phyloP scores from a whole-genome alignment of 2,329 filamentous ascomycete species.

The Fusarium palustre region DNA sequence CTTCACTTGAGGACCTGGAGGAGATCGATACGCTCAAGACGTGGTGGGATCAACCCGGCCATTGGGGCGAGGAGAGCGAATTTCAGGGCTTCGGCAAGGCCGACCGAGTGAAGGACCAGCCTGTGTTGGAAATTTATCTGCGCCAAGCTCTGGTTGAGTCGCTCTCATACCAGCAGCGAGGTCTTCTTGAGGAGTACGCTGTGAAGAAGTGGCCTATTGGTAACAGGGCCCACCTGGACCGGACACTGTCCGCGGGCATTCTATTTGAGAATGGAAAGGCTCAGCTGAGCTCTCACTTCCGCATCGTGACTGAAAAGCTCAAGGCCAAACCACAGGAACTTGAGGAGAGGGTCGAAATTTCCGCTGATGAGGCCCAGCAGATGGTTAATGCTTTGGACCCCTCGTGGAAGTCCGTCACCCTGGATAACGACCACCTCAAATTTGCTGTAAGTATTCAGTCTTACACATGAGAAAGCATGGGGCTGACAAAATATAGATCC shows the following conservation, averaged over 20 bases:
- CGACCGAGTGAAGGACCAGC: slow-evolving; percentile 57
- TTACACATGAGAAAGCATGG: neutral
- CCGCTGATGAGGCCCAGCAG: slow-evolving; percentile 56
- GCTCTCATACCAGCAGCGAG: slow-evolving; percentile 56
- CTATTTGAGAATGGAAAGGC: slow-evolving; percentile 56
- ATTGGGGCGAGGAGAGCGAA: slow-evolving; percentile 62
- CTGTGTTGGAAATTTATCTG: slow-evolving; percentile 61
- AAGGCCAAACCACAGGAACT: slow-evolving; percentile 46
- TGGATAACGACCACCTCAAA: slow-evolving; percentile 70
- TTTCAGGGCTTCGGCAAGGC: slow-evolving; percentile 59
- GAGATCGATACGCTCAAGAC: slow-evolving; percentile 59
- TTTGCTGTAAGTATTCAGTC: slow-evolving; percentile 72
- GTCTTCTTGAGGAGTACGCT: slow-evolving; percentile 48
- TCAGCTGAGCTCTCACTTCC: slow-evolving; percentile 54
- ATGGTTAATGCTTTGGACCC: slow-evolving; percentile 61
- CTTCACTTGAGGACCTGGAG: slow-evolving; percentile 58
- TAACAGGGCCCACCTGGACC: slow-evolving; percentile 51
- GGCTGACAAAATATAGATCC: slow-evolving; percentile 66
- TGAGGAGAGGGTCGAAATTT: slow-evolving; percentile 43
- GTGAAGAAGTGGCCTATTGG: slow-evolving; percentile 51
- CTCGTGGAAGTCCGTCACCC: slow-evolving; percentile 68
- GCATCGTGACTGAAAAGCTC: slow-evolving; percentile 51
- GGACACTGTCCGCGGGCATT: slow-evolving; percentile 54
- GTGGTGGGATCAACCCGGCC: slow-evolving; percentile 67
- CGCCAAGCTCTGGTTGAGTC: slow-evolving; percentile 66